These are phyloP conservation scores for Cucurbita pepo DNA, from an alignment of 306 rosid species.

Conservation along the genomic window DNA sequence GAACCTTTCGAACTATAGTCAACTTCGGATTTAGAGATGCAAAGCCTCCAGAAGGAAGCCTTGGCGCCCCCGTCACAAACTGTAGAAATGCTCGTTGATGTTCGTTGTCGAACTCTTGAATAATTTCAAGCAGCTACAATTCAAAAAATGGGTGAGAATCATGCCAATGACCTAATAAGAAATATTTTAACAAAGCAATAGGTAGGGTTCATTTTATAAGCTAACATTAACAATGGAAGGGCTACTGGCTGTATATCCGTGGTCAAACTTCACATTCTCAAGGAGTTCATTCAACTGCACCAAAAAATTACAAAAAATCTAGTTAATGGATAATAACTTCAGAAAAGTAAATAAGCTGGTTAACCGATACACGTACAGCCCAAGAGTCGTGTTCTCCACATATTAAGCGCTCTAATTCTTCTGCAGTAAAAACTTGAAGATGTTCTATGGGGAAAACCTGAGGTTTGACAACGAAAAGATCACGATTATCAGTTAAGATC, in stretches of 20 bases:
- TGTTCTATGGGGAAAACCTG: constrained; percentile 76
- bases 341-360: background rate
- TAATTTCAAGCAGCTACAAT: constrained; percentile 70
- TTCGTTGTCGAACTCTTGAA: constrained; percentile 49
- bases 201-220: background rate
- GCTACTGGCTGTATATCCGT: constrained; percentile 95
- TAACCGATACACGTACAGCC: constrained; percentile 47
- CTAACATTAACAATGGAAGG: constrained; percentile 71
- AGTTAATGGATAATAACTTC: background rate
- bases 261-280: constrained; percentile 86
- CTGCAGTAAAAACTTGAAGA: constrained; percentile 62
- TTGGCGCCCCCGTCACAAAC: constrained; percentile 93
- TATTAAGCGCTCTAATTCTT: constrained; percentile 70
- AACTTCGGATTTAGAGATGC: constrained; percentile 92
- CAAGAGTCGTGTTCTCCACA: constrained; percentile 85
- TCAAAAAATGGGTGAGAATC: constrained; percentile 5
- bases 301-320: constrained; percentile 1
- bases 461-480: background rate
- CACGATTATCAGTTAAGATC: background rate
- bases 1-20: constrained; percentile 83
- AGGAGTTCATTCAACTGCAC: constrained; percentile 61
- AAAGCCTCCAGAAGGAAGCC: constrained; percentile 94
- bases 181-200: background rate
- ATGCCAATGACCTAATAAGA: background rate
- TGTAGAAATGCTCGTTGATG: constrained; percentile 80